Base-by-base conservation (phyloP, 306 rosid genomes). In the Nissolia schottii region DNA sequence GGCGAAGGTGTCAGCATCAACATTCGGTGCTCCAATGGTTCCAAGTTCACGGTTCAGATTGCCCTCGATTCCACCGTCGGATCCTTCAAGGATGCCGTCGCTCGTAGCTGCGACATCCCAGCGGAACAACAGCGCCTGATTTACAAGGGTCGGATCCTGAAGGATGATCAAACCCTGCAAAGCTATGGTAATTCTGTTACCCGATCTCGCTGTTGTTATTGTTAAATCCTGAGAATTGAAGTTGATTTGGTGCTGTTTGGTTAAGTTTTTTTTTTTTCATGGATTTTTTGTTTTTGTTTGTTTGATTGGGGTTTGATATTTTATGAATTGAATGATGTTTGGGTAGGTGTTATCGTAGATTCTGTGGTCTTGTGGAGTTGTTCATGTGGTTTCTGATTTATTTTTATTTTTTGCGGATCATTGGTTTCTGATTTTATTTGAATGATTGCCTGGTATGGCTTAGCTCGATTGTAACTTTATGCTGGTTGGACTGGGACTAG, bases 101-200 rank as follows among this genome's bases (percentile, higher is more conserved):
- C 93, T 11, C 77, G 67, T n/a, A 82, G 74, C 49, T 82, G 90
- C 59, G 87, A 87, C 51, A 79, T 89, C 64, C 86, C 88, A 0
- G 50, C 91, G 19, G 84, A 85, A 41, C 92, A 86, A 62, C 97
- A 92, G 77, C 87, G 97, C 13, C 81, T 92, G 89, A 92, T 92
- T 84, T 92, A 92, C 77, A 89, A 92, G 76, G 97, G 97, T 2
- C 88, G 96, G 83, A 89, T 92, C 79, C 81, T 92, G 37, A 87
- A 89, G 85, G 90, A 92, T n/a, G 97, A 92, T 73, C 91, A 92
- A 62, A 75, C 92, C 18, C 87, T 92, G 22, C 77, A 49, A 59
- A 92, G 88, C 90, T 89, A 89, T 54, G 96, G 97, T 92, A 83
- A 84, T 51, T n/a, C n/a, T n/a, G n/a, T n/a, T 20, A n/a, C 43